Base-by-base conservation (phyloP, 2,329 filamentous ascomycete genomes). In the Scytalidium sp. region DNA sequence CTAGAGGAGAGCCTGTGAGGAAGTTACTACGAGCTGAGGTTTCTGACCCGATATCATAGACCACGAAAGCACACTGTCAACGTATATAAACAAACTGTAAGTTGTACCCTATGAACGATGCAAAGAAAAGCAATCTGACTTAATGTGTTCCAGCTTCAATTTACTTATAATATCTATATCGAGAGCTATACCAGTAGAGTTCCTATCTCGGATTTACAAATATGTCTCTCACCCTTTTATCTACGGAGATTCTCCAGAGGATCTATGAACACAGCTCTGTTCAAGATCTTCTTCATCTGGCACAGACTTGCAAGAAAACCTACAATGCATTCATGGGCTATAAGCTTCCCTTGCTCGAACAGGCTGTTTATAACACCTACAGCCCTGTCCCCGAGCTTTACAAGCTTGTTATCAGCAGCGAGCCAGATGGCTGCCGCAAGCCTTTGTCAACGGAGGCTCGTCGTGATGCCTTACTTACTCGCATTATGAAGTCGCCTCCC, bases 161-260 rank as follows among this genome's bases (percentile, higher is more conserved):
- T 42, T 41, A n/a, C 3, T 5, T 19, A 9, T 29, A 32, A 19
- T 17, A 36, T 21, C 15, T n/a, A 15, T 7, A 29, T 32, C 10
- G 23, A 13, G 25, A 25, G 15, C 51, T 21, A 22, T 41, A 19
- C 39, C 52, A n/a, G n/a, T n/a, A n/a, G n/a, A n/a, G n/a, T n/a
- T n/a, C n/a, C n/a, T n/a, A n/a, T n/a, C n/a, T n/a, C n/a, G n/a
- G n/a, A n/a, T n/a, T n/a, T n/a, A n/a, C n/a, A n/a, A 61, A 41
- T 19, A 64, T 63, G 61, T 56, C 59, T 25, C 58, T 61, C 47
- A 57, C 50, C 39, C 43, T 50, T 43, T 56, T 64, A 44, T 62
- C 62, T 21, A 64, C 60, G n/a, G 62, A 64, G 55, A 44, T 64
- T 48, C 51, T 64, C 10, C 61, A 64, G 45, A 60, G 55, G 49